A percentile compares a stretch with the other conserved stretches of the same genome.
These are phyloP conservation scores for Tricholoma flavovirens DNA, from an alignment of 768 basidiomycete genomes.

Conservation along the genomic window DNA sequence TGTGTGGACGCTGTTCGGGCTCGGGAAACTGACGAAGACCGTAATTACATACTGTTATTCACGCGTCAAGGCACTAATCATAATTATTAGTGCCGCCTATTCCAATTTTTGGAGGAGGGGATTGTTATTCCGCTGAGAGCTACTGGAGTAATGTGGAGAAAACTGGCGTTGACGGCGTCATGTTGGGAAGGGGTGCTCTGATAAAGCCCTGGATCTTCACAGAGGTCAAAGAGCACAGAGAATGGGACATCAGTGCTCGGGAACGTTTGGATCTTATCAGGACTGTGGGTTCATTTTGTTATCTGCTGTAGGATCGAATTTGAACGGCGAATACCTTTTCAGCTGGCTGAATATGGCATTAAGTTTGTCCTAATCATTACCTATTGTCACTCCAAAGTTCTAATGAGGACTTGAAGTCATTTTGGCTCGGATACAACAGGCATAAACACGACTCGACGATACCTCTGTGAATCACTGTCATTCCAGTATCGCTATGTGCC, in stretches of 20 bases:
- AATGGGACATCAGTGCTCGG: slow-evolving; percentile 88
- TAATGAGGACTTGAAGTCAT: slow-evolving; percentile 39
- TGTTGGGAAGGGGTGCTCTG: slow-evolving; percentile 91
- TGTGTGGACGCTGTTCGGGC: slow-evolving; percentile 80
- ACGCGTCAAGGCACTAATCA: background rate
- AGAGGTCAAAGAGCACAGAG: slow-evolving; percentile 85
- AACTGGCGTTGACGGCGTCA: slow-evolving; percentile 90
- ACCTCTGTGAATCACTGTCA: slow-evolving; percentile 90
- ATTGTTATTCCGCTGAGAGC: slow-evolving; percentile 83
- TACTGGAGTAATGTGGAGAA: slow-evolving; percentile 74
- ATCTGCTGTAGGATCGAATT: background rate
- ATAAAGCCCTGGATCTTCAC: slow-evolving; percentile 98
- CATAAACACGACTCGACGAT: slow-evolving; percentile 85
- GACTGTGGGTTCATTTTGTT: slow-evolving; percentile 41
- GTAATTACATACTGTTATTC: slow-evolving; percentile 28
- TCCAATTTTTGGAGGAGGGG: slow-evolving; percentile 97
- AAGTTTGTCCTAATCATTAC: slow-evolving; percentile 39
- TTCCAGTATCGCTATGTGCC: slow-evolving; percentile 97
- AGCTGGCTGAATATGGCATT: slow-evolving; percentile 87
- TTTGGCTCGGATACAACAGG: slow-evolving; percentile 87
- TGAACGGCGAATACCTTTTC: background rate
- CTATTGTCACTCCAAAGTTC: background rate
- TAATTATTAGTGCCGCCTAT: slow-evolving; percentile 57
- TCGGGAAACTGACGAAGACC: slow-evolving; percentile 61
- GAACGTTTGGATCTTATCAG: slow-evolving; percentile 78